Evolutionary conservation across 495 filamentous ascomycete genomes (phyloP), one percentile per base, ranked within the genome.

Genomic region (Melanomma pulvis-pyrius): DNA sequence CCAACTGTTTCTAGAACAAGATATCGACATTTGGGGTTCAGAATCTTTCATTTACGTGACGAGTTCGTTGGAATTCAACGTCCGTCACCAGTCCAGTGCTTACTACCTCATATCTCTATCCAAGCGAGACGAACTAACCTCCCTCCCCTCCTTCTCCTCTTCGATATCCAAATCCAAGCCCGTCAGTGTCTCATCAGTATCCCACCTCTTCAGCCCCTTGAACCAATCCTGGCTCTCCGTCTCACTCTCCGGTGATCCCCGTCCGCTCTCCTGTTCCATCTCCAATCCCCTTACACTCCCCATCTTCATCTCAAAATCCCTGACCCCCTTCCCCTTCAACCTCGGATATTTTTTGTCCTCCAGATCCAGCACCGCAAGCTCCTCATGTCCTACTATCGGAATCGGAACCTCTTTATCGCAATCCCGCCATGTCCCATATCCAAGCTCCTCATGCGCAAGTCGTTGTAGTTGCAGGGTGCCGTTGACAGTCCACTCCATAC

Each of bases 391-490:
- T 1, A 17, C 2, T 13, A 28, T 19, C 29, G 59, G 51, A 24
- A 62, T 47, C 2, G 65, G 65, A 21, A 44, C 21, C 13, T 46
- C 32, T 9, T 22, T 39, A 52, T 64, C 65, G 11, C 32, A 32
- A 2, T 28, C 28, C 15, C 25, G 6, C 65, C 65, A 69, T 15
- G 22, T 36, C 12, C 60, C 60, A 29, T 28, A 25, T 17, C 61
- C 52, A 22, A 29, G 22, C 12, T 61, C 60, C 26, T 69, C 60
- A 32, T 55, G 63, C 9, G 65, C 65, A 5, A 69, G 50, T 6
- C 65, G 60, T 28, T 69, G 65, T 2, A 69, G 53, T 47, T 69
- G 65, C 6, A 69, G 47, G 2, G 41, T 57, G 5, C 17, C 36
- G 48, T 66, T 66, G 28, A 32, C 24, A 7, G n/a, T 21, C 63